phyloP scores from a whole-genome alignment of 2,329 filamentous ascomycete genomes.

The Coniochaeta sp. region DNA sequence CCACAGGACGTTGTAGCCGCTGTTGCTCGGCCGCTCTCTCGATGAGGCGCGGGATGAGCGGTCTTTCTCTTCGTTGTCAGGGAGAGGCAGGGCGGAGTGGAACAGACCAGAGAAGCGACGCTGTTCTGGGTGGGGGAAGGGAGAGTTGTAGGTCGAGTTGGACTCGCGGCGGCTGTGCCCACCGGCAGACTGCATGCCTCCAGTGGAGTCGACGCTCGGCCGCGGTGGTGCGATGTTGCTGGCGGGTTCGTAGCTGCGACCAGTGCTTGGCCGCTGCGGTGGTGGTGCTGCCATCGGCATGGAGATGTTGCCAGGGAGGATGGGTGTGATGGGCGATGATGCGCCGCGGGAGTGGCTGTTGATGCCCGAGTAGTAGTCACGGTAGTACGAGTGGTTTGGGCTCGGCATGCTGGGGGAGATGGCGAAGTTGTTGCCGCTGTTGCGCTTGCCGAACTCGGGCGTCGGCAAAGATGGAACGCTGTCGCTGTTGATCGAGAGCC shows the following conservation, averaged over 20 bases:
- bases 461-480: conserved; percentile 55
- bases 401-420: conserved; percentile 49
- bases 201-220: conserved; percentile 43
- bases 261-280: conserved; percentile 49
- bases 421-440: conserved; percentile 61
- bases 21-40: conserved; percentile 45
- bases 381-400: conserved; percentile 49
- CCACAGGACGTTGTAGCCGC: conserved; percentile 72
- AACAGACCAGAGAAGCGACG: conserved; percentile 71
- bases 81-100: conserved; percentile 77
- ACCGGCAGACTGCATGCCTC: conserved; percentile 19
- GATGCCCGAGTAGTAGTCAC: conserved; percentile 42
- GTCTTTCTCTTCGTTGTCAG: conserved; percentile 53
- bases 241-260: conserved; percentile 50
- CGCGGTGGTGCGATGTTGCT: conserved; percentile 33
- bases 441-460: conserved; percentile 57
- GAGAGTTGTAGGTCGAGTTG: conserved; percentile 46
- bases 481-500: conserved; percentile 56
- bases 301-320: conserved; percentile 38
- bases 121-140: conserved; percentile 34
- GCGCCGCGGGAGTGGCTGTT: conserved; percentile 45
- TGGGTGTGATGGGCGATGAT: conserved; percentile 51
- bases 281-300: conserved; percentile 36
- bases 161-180: conserved; percentile 44
- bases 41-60: conserved; percentile 54